A percentile compares a stretch with the other conserved stretches of the same genome.
phyloP scores from a whole-genome alignment of 2,329 filamentous ascomycete genomes.

The Microdochium bolleyi region DNA sequence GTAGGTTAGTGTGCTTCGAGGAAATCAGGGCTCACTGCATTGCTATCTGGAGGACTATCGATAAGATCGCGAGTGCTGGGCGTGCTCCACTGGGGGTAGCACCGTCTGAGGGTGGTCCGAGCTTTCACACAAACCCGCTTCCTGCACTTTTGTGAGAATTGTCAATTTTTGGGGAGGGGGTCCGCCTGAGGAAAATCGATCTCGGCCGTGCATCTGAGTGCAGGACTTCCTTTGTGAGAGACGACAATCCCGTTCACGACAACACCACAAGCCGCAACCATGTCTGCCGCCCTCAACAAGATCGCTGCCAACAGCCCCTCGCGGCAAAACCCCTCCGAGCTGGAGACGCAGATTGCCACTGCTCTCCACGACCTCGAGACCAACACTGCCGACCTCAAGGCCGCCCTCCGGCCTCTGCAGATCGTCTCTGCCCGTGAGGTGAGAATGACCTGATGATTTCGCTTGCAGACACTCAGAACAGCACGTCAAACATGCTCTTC shows the following conservation, averaged over 20 bases:
- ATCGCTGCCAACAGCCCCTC: constrained; percentile 96
- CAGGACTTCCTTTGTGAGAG: constrained; percentile 4
- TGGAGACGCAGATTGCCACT: constrained; percentile 93
- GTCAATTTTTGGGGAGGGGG: background rate
- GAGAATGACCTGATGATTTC: constrained; percentile 41
- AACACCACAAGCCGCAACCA: constrained; percentile 37
- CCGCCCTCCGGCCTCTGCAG: constrained; percentile 92
- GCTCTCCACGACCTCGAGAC: constrained; percentile 98
- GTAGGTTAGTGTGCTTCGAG: no score
- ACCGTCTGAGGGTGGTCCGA: background rate
- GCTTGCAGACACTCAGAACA: background rate
- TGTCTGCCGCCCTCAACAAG: constrained; percentile 83
- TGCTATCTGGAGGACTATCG: no score
- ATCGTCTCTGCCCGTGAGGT: constrained; percentile 99
- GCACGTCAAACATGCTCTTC: background rate
- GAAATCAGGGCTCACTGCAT: no score
- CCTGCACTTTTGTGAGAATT: background rate
- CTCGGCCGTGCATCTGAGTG: constrained; percentile 6
- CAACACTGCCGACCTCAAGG: constrained; percentile 98
- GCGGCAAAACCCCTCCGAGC: constrained; percentile 91
- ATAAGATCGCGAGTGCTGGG: no score
- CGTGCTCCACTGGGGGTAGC: no score
- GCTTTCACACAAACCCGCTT: background rate
- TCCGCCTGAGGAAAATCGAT: background rate
- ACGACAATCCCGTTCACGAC: constrained; percentile 6